Evolutionary conservation across 441 rosid species (phyloP), one percentile per base, ranked within the genome.

Genomic region (Lepidium campestre): DNA sequence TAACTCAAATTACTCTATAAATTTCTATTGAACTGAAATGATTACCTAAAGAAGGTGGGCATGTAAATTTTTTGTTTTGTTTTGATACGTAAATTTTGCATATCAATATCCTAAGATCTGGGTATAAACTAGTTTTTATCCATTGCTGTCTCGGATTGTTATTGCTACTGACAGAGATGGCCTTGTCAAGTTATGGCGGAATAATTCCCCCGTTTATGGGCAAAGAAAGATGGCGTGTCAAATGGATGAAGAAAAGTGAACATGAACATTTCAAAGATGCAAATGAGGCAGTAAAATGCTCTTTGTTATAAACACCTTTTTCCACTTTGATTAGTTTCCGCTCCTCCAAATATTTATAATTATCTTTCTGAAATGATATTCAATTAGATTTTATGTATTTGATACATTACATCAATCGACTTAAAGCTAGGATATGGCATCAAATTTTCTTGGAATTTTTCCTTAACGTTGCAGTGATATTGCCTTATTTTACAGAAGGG

Each of bases 111-210:
- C 31, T 55, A 15, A 62, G 11, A 41, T 42, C 17, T 75, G 20
- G 65, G 46, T 27, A 19, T 32, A 47, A 57, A 42, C 48, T 18
- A 41, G 20, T 68, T 22, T 39, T 41, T 58, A 74, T 62, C 46
- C 10, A 34, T 77, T 91, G 99, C 88, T 79, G 39, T 83, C 89
- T 55, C 94, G 94, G 39, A 83, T 94, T 75, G 84, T 94, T 74
- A 84, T 94, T 55, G 99, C 99, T 67, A 94, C 99, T 70, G 99
- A 94, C 73, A 96, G 96, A 53, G 99, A 94, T 84, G 73, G 29
- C 96, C 99, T 65, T 97, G 99, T 73, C 92, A 88, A 87, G 99
- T 97, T 46, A 80, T 94, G 76, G 96, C 96, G 34, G 99, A n/a
- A n/a, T n/a, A n/a, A n/a, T n/a, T n/a, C n/a, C n/a, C n/a, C n/a